phyloP scores from a whole-genome alignment of 352 stramenopile genomes.

The Phytophthora meadii region DNA sequence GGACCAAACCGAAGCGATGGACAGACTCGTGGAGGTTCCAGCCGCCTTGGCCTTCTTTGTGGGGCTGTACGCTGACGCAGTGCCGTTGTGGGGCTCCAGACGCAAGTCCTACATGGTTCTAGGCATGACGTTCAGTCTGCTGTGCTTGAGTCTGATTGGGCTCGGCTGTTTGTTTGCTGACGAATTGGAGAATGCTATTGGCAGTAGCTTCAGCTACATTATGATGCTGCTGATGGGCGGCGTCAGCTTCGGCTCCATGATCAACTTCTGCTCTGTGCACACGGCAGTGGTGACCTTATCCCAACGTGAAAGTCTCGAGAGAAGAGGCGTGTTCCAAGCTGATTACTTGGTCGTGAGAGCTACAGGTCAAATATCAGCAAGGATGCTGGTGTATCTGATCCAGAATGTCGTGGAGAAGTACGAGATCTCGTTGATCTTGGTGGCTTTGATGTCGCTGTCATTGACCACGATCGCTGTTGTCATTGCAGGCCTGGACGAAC shows the following conservation, averaged over 20 bases:
- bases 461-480: slow-evolving; percentile 43
- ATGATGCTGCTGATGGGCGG: slow-evolving; percentile 50
- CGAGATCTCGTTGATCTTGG: slow-evolving; percentile 37
- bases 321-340: slow-evolving; percentile 51
- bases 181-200: slow-evolving; percentile 8
- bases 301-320: slow-evolving; percentile 49
- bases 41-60: slow-evolving; percentile 85
- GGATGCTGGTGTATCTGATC: slow-evolving; percentile 36
- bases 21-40: slow-evolving; percentile 66
- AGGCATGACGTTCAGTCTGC: slow-evolving; percentile 52
- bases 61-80: slow-evolving; percentile 80
- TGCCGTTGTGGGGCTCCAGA: slow-evolving; percentile 76
- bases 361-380: slow-evolving; percentile 34
- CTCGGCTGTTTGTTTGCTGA: slow-evolving; percentile 38
- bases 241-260: slow-evolving; percentile 57
- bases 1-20: slow-evolving; percentile 37
- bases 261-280: slow-evolving; percentile 60
- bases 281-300: slow-evolving; percentile 59
- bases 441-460: slow-evolving; percentile 36
- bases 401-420: slow-evolving; percentile 31
- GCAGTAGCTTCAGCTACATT: slow-evolving; percentile 37
- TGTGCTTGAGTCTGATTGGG: slow-evolving; percentile 28
- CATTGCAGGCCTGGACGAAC: slow-evolving; percentile 24
- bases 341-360: slow-evolving; percentile 53
- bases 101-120: slow-evolving; percentile 88